A percentile compares a stretch with the other conserved stretches of the same genome.
Evolutionary conservation across 2,329 filamentous ascomycete genomes (phyloP).

Genomic region (Xylariaceae sp.): DNA sequence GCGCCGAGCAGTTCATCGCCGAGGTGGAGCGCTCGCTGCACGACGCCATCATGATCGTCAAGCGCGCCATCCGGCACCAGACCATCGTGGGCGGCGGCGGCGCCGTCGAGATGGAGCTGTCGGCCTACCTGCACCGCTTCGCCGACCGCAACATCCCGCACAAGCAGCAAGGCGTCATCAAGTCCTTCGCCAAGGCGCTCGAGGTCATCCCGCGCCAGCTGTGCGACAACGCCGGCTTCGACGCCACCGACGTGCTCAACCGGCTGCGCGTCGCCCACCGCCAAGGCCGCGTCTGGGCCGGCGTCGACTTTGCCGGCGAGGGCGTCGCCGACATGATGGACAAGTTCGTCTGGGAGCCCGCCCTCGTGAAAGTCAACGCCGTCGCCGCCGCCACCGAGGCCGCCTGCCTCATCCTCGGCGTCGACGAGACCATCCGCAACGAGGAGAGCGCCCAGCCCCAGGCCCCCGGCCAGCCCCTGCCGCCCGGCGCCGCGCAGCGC

Average conservation of each 20-base stretch:
- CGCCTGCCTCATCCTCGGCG: conserved; percentile 86
- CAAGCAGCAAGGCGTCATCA: conserved; percentile 97
- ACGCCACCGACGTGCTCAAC: conserved; percentile 97
- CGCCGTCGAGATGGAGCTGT: conserved; percentile 93
- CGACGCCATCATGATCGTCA: conserved; percentile 99
- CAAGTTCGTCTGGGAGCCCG: conserved; percentile 95
- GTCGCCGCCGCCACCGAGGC: conserved; percentile 95
- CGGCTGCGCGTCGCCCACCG: conserved; percentile 92
- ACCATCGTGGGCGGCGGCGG: conserved; percentile 93
- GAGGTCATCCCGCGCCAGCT: conserved; percentile 95
- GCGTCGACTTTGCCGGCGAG: conserved; percentile 90
- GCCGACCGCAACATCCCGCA: conserved; percentile 87
- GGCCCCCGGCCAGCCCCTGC: conserved; percentile 66
- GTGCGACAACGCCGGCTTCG: conserved; percentile 97
- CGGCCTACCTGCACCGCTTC: conserved; percentile 83
- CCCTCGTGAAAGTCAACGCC: conserved; percentile 92
- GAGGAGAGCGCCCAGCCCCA: conserved; percentile 85
- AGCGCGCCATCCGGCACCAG: conserved; percentile 91
- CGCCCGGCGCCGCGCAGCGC: conserved; percentile 78
- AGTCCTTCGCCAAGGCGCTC: conserved; percentile 93
- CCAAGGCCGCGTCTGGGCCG: conserved; percentile 87
- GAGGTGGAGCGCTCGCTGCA: conserved; percentile 96
- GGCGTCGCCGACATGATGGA: conserved; percentile 92
- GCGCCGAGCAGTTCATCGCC: conserved; percentile 97
- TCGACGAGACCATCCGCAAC: conserved; percentile 98